Percentiles rank a stretch among this genome's conserved stretches.
Conservation (phyloP, 441 rosid species). For the Cnidoscolus chayamansa region DNA sequence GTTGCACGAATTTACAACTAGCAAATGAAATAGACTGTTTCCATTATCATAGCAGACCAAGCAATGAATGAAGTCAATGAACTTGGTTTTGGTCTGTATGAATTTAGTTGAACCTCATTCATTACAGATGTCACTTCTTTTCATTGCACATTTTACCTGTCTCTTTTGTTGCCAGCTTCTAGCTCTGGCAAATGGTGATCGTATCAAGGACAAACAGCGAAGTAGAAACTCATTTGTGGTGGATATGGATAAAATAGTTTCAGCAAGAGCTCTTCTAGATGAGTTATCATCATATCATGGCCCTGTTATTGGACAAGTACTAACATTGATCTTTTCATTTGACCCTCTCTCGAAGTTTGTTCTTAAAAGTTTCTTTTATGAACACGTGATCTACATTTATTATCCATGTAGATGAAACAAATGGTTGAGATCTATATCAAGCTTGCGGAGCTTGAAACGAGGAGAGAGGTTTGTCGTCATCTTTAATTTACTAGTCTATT, state of each 20-base stretch:
- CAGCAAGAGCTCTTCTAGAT: conserved; percentile 79
- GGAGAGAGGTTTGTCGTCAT: conserved; percentile 74
- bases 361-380: neutral
- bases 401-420: conserved; percentile 68
- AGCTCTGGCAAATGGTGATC: conserved; percentile 95
- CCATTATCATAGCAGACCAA: conserved; percentile 7
- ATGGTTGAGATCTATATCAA: conserved; percentile 95
- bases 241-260: conserved; percentile 84
- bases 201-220: conserved; percentile 92
- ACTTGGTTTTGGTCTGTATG: neutral
- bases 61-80: neutral
- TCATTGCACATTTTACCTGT: conserved; percentile 13
- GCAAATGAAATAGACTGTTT: conserved; percentile 12
- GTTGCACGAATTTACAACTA: conserved; percentile 15
- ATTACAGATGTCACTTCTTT: conserved; percentile 1
- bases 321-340: conserved; percentile 19
- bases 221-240: conserved; percentile 92
- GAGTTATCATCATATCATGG: conserved; percentile 75
- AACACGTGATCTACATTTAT: conserved; percentile 1
- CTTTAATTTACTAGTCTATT: conserved; percentile 20
- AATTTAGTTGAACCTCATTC: neutral
- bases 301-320: conserved; percentile 76
- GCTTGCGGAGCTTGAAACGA: conserved; percentile 96
- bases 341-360: neutral
- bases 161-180: conserved; percentile 55